Evolutionary conservation across 2,329 filamentous ascomycete species (phyloP), one percentile per base, ranked within the genome.

Genomic region (Colletotrichum aenigma): DNA sequence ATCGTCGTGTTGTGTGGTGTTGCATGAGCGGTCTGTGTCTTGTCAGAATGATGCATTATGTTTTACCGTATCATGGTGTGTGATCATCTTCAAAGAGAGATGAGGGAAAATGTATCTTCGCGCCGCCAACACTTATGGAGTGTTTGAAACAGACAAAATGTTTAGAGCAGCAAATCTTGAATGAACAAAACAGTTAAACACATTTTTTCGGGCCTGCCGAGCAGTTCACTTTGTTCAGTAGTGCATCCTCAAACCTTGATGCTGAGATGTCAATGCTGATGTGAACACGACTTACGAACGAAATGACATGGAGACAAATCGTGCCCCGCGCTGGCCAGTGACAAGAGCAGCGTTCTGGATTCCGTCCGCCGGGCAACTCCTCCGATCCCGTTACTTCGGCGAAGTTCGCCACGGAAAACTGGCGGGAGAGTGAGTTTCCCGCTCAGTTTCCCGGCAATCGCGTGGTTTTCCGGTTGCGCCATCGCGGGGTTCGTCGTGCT

Each of bases 301-400:
- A 52, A 52, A 52, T 52, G 43, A 52, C 43, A 21, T 15, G 32
- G 2, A 48, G 43, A 48, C 43, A 21, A 48, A 24, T 34, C 58
- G 18, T 9, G 58, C 18, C 18, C 58, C 1, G 26, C 26, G 58
- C 7, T 58, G 15, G n/a, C 2, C 55, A 16, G 28, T 12, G 12
- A 34, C 10, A 0, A 61, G 28, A 18, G 28, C 58, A 30, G 26
- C 26, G 15, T 26, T 18, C 34, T 26, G 18, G 32, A 64, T 64
- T 38, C 13, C n/a, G 13, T 38, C 8, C 61, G 9, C 21, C 62
- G 62, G 62, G 36, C 36, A 66, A 66, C 3, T 7, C 7, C 26
- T 71, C 58, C 73, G 73, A 73, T 68, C 24, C 38, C 32, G 62
- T 32, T 1, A 55, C 62, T 75, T 72, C 43, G 73, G 55, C 73